Base-by-base conservation (phyloP, 1,284 basidiomycete species). In the Puccinia novopanici region DNA sequence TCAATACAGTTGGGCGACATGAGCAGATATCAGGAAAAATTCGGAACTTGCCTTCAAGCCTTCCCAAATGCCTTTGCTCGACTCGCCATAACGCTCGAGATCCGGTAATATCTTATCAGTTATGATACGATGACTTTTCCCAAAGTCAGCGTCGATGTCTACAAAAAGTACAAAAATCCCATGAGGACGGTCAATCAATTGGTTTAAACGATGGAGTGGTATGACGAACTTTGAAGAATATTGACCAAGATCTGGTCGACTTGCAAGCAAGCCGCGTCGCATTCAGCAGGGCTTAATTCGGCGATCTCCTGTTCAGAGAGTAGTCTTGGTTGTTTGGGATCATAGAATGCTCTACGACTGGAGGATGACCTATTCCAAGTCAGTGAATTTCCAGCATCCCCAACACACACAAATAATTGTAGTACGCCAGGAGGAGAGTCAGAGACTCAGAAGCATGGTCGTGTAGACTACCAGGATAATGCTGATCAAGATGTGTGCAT, bases 141-240 rank as follows among this genome's bases (percentile, higher is more conserved):
- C 67, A 34, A 79, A 72, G 34, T 79, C 65, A 9, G 76, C 76
- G 63, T 79, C 76, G 55, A 79, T 79, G 30, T 79, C 76, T 79
- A 48, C 19, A 71, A 24, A 19, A n/a, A 57, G 5, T 10, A 59
- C 24, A 65, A 40, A 22, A 15, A 68, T 1, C n/a, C 8, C 17
- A 12, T 6, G 8, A 68, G 65, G 45, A 48, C 17, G 45, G 45
- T 48, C 45, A 48, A 48, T 13, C 45, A 19, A 48, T 34, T 1
- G 34, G 34, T 34, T 34, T 2, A 34, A 34, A 34, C 34, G 34
- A 48, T 48, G 17, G 6, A 40, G 9, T 65, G 27, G 15, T 17
- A 15, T 24, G 65, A 72, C 48, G 61, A 5, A 79, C 76, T 72
- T 71, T 79, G 76, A 27, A 79, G 76, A 72, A 79, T 55, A 42